Evolutionary conservation across 306 rosid species (phyloP).

Genomic region (Vachellia collinsii): DNA sequence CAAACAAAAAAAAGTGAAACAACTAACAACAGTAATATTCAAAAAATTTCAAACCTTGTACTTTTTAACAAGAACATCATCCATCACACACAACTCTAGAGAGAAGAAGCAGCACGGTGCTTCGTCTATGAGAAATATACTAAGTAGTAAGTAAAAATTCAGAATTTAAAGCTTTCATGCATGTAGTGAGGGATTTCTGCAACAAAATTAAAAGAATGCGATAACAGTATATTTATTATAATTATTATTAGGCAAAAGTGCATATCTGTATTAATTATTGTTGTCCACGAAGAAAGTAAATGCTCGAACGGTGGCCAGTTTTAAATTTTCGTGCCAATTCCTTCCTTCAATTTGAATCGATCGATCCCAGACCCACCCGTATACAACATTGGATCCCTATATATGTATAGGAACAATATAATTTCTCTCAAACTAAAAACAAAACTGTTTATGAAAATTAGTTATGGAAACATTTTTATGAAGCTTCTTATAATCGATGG

Average conservation of each 20-base stretch:
- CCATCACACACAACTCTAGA: not conserved
- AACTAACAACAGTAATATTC: not conserved
- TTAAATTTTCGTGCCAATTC: slow-evolving; percentile 30
- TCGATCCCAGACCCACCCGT: not conserved
- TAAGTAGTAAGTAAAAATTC: too few species aligned
- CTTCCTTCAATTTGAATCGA: not conserved
- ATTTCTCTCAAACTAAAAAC: not conserved
- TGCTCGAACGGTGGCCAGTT: slow-evolving; percentile 39
- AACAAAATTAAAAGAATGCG: not conserved
- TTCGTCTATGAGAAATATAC: too few species aligned
- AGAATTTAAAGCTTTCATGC: slow-evolving; percentile 41
- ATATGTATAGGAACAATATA: not conserved
- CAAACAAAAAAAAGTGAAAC: not conserved
- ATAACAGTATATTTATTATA: not conserved
- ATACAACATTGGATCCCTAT: slow-evolving; percentile 2
- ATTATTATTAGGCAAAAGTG: not conserved
- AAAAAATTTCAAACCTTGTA: not conserved
- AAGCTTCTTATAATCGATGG: not conserved
- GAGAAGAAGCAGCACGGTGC: too few species aligned
- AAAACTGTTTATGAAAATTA: slow-evolving; percentile 19
- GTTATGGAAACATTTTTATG: not conserved
- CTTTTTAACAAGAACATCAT: not conserved
- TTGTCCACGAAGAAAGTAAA: not conserved
- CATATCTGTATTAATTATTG: not conserved
- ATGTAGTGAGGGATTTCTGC: slow-evolving; percentile 24